Conservation (phyloP, 352 stramenopile genomes). For the Globisporangium cystogenes region DNA sequence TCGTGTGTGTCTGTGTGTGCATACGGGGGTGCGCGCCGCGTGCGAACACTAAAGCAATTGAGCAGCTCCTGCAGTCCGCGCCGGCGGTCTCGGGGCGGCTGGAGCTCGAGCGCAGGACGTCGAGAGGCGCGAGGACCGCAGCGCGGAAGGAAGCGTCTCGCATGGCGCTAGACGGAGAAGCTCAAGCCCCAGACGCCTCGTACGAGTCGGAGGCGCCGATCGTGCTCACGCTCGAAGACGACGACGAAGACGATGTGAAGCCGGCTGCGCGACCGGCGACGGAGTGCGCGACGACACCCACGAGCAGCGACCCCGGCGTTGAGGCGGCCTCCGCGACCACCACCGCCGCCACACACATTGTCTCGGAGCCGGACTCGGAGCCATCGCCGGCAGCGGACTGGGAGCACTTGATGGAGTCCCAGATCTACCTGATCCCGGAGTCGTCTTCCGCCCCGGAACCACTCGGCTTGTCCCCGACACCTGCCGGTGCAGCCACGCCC, state of each 20-base stretch:
- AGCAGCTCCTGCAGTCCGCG: constrained; percentile 50
- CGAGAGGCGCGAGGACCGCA: neutral
- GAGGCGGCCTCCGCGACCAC: neutral
- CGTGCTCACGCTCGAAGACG: constrained; percentile 2
- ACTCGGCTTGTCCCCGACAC: neutral
- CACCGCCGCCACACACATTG: neutral
- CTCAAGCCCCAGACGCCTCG: neutral
- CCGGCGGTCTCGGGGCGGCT: constrained; percentile 13
- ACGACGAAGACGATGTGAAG: neutral
- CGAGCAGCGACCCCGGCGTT: neutral
- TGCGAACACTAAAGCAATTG: constrained; percentile 19
- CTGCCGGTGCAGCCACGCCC: neutral
- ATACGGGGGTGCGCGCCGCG: neutral
- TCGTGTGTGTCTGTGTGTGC: constrained; percentile 7
- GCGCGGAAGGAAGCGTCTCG: neutral
- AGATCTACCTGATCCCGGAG: constrained; percentile 4
- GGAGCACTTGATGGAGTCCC: neutral
- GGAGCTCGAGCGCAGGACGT: neutral
- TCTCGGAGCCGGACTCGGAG: neutral
- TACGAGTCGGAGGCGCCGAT: neutral
- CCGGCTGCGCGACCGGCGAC: neutral
- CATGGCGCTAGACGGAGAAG: too few relatives aligned
- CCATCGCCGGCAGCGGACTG: neutral
- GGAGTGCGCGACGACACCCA: neutral
- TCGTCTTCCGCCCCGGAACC: neutral